Evolutionary conservation across 139 green algal genomes (phyloP), one percentile per base, ranked within the genome.

Genomic region (Asterochloris erici): DNA sequence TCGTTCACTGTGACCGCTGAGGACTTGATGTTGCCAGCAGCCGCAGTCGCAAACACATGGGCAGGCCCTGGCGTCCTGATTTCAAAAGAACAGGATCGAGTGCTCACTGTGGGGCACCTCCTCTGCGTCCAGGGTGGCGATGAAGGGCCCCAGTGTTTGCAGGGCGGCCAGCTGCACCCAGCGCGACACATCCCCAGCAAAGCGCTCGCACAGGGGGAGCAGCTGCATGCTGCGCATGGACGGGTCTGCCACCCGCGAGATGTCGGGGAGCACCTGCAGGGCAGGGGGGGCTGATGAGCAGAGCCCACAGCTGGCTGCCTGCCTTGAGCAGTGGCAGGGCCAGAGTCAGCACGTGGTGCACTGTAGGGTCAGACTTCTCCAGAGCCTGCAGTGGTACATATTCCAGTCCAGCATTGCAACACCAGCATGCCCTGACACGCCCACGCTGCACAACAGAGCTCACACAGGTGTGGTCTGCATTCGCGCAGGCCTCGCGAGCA

Each of bases 161-260:
- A 77, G 77, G 19, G 84, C 81, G 19, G 84, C 62, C 11, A 28
- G 64, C 70, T 79, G 47, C 27, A 85, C 84, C 84, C 84, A 88
- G 26, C 75, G 68, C 10, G 84, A 88, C 14, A 78, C 77, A 63
- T 88, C 84, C 12, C 74, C 73, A 14, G 29, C 78, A n/a, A 88
- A 70, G 73, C 64, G 29, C 12, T 61, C 68, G 29, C 73, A 83
- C 17, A 81, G 81, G 12, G 81, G 77, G 63, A 83, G 76, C 81
- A 83, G 62, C 29, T 73, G 69, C 21, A 47, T 64, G 2, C 17
- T 27, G 60, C 79, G 54, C 47, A 27, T 79, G 24, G 26, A 26
- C 26, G 38, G 15, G 0, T 24, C 13, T 16, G 78, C 63, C 14
- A 82, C 24, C 27, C 17, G 54, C n/a, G 78, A n/a, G 16, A 73